These are phyloP conservation scores for Mucor racemosus DNA, from an alignment of 371 early-diverging fungal species.

Conservation along the genomic window DNA sequence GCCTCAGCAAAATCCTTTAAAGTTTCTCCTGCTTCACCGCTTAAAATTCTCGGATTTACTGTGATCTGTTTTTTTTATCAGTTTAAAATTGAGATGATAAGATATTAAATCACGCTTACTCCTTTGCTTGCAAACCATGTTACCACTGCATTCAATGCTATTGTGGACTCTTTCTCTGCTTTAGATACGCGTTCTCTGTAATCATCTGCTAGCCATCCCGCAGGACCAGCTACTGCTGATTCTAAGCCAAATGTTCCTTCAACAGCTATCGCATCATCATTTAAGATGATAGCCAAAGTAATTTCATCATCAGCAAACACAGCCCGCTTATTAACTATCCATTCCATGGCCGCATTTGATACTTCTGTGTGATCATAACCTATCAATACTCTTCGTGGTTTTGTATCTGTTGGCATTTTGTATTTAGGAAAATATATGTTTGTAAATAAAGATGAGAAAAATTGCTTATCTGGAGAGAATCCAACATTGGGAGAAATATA, in stretches of 20 bases:
- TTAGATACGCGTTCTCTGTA: slow-evolving; percentile 24
- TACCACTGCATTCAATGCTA: slow-evolving; percentile 26
- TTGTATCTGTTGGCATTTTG: background rate
- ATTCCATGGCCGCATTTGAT: slow-evolving; percentile 34
- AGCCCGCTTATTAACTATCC: slow-evolving; percentile 28
- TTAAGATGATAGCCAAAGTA: slow-evolving; percentile 28
- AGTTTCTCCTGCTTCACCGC: slow-evolving; percentile 37
- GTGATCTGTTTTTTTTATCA: slow-evolving; percentile 19
- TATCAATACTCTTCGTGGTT: slow-evolving; percentile 27
- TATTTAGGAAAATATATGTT: background rate
- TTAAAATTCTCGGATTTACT: slow-evolving; percentile 21
- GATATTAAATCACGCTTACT: slow-evolving; percentile 22
- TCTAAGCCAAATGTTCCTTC: slow-evolving; percentile 43
- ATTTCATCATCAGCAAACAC: slow-evolving; percentile 32
- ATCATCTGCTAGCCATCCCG: slow-evolving; percentile 31
- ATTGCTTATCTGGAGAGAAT: background rate
- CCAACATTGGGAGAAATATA: background rate
- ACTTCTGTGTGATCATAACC: slow-evolving; percentile 35
- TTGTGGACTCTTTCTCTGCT: slow-evolving; percentile 27
- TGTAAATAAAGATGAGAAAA: background rate
- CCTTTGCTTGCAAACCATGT: slow-evolving; percentile 28
- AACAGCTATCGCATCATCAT: slow-evolving; percentile 35
- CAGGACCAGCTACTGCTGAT: slow-evolving; percentile 27
- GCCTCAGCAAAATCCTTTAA: slow-evolving; percentile 33
- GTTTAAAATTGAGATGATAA: background rate